Evolutionary conservation across 306 rosid species (phyloP), one percentile per base, ranked within the genome.

Genomic region (Cicer chorassanicum): DNA sequence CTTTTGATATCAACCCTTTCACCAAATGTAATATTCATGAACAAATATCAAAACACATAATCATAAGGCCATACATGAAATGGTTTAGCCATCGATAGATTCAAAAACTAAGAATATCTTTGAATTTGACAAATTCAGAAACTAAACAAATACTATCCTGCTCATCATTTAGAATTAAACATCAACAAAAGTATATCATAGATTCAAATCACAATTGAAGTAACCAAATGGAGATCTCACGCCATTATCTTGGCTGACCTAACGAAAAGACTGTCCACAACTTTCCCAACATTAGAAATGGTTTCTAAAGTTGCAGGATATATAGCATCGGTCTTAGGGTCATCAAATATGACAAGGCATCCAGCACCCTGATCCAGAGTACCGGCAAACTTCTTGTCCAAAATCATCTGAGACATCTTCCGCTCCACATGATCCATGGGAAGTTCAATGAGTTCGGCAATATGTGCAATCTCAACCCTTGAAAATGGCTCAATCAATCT

Each of bases 231-330:
- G 29, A 57, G 57, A 72, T 45, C 70, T 90, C 85, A 90, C 0
- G 98, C 87, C 97, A 91, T 87, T 60, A 93, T 91, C 91, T 93
- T 93, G 44, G 98, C 98, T 79, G 98, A 93, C 79, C 96, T 88
- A 66, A 86, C 89, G 45, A 88, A 93, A 59, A 91, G 96, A 86
- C 97, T 93, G 74, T 89, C 98, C 29, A 91, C 98, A 8, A 93
- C 98, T 86, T 93, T 91, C 78, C 97, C 98, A 48, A 89, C 78
- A 50, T 93, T 91, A 8, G 94, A 80, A 82, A 93, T 86, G 66
- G 98, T 93, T 53, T 91, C 98, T 66, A 93, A 70, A 1, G 97
- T 88, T 44, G 96, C 88, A 19, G 88, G 88, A 38, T 84, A 86
- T 36, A 86, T 86, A 8, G 84, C 86, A 78, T 86, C 88, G 2